phyloP scores from a whole-genome alignment of 495 filamentous ascomycete genomes.

The Annulohypoxylon moriforme region DNA sequence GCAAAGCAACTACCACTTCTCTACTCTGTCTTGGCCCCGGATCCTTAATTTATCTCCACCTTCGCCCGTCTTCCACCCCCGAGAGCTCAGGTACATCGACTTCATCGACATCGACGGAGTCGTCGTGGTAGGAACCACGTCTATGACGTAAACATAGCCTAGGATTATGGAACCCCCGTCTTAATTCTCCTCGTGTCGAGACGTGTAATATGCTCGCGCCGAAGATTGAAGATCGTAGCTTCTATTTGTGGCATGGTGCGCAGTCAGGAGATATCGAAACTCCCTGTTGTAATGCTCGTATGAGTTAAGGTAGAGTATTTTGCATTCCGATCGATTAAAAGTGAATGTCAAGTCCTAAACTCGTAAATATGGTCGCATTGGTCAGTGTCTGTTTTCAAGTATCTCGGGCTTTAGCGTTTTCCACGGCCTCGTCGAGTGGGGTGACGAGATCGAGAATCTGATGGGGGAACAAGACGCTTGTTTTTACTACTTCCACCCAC shows the following conservation, averaged over 20 bases:
- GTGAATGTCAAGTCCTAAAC: conserved; percentile 42
- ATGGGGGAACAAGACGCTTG: conserved; percentile 44
- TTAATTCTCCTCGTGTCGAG: conserved; percentile 23
- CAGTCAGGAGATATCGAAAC: conserved; percentile 26
- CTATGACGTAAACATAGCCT: conserved; percentile 21
- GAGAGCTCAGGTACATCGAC: conserved; percentile 17
- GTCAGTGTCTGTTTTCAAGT: conserved; percentile 29
- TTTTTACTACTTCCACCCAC: conserved; percentile 34
- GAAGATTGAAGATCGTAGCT: conserved; percentile 24
- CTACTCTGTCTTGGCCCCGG: conserved; percentile 22
- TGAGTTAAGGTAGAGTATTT: conserved; percentile 27
- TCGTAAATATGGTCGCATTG: conserved; percentile 23
- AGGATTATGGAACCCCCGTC: conserved; percentile 23
- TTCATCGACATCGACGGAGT: conserved; percentile 20
- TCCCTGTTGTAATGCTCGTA: conserved; percentile 32
- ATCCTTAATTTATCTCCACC: conserved; percentile 15
- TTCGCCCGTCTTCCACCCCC: conserved; percentile 22
- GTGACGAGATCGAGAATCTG: conserved; percentile 25
- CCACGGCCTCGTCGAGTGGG: conserved; percentile 16
- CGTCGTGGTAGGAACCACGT: conserved; percentile 8
- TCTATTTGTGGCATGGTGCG: conserved; percentile 22
- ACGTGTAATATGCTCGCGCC: conserved; percentile 17
- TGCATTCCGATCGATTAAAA: conserved; percentile 19
- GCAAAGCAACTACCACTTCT: conserved; percentile 31
- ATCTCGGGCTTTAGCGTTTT: conserved; percentile 18